Evolutionary conservation across 306 rosid genomes (phyloP).

Genomic region (Vachellia pachyceras): DNA sequence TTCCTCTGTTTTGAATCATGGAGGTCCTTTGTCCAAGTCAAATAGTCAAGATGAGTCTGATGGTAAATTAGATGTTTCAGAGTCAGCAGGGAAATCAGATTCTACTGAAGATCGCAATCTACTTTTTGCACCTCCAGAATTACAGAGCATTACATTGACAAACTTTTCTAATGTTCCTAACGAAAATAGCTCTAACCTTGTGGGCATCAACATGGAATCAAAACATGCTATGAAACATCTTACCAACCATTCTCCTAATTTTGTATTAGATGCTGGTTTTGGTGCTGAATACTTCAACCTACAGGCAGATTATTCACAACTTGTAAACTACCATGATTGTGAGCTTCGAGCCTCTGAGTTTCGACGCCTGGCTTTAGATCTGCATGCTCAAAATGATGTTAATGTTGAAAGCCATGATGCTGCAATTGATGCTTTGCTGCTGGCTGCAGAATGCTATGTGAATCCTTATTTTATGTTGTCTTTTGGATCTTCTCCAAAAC

Average conservation of each 20-base stretch:
- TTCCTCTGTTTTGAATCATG: conserved; percentile 52
- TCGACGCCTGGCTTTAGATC: conserved; percentile 78
- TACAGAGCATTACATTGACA: conserved; percentile 62
- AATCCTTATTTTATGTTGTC: conserved; percentile 86
- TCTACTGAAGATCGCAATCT: conserved; percentile 65
- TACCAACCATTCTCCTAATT: conserved; percentile 46
- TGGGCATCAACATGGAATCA: conserved; percentile 54
- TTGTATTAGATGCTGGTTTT: conserved; percentile 62
- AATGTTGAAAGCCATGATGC: conserved; percentile 88
- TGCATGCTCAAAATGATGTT: conserved; percentile 72
- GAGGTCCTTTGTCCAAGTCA: conserved; percentile 56
- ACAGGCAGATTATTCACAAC: conserved; percentile 89
- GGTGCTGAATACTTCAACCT: conserved; percentile 67
- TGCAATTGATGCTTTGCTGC: conserved; percentile 86
- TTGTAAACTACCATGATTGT: conserved; percentile 68
- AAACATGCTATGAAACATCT: conserved; percentile 52
- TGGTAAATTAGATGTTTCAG: conserved; percentile 64
- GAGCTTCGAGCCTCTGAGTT: conserved; percentile 89
- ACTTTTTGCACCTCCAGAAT: conserved; percentile 73
- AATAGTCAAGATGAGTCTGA: conserved; percentile 68
- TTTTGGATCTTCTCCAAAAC: conserved; percentile 54
- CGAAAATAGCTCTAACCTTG: conserved; percentile 51
- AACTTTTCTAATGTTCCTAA: conserved; percentile 50
- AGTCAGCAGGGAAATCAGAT: conserved; percentile 61
- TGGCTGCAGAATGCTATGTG: conserved; percentile 94